phyloP scores from a whole-genome alignment of 73 alveolate genomes.

The Uronychia binucleata region DNA sequence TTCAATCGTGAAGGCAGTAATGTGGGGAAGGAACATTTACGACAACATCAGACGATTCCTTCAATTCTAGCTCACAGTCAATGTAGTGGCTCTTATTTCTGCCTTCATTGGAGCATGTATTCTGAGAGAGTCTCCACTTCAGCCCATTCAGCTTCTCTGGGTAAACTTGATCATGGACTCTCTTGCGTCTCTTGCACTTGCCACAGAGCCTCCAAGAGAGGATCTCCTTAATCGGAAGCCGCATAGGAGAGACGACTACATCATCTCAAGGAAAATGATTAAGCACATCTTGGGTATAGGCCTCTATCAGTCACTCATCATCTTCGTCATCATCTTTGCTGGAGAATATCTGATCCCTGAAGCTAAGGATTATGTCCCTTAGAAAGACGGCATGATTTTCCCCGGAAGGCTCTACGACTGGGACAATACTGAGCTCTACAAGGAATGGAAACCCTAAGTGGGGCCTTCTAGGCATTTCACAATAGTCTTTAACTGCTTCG shows the following conservation, averaged over 20 bases:
- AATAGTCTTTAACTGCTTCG: background rate
- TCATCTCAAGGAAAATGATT: constrained; percentile 87
- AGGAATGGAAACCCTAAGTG: constrained; percentile 15
- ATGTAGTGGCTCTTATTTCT: constrained; percentile 72
- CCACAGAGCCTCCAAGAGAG: constrained; percentile 77
- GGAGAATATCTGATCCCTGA: constrained; percentile 58
- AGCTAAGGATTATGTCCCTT: constrained; percentile 10
- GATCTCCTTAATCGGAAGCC: constrained; percentile 73
- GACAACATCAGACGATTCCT: constrained; percentile 81
- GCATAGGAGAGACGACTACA: constrained; percentile 67
- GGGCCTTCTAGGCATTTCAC: constrained; percentile 73
- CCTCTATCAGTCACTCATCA: constrained; percentile 63
- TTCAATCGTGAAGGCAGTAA: constrained; percentile 77
- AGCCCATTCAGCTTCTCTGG: constrained; percentile 81
- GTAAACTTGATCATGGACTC: constrained; percentile 83
- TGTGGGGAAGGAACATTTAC: constrained; percentile 88
- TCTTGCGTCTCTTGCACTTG: constrained; percentile 82
- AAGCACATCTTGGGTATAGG: constrained; percentile 84
- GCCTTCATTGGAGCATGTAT: constrained; percentile 75
- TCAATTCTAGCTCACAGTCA: constrained; percentile 81
- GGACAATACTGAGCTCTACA: constrained; percentile 31
- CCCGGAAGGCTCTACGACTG: constrained; percentile 5
- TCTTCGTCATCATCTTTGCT: constrained; percentile 64
- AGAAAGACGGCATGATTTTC: constrained; percentile 5
- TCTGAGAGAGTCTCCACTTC: constrained; percentile 74